These are phyloP conservation scores for Yamadazyma sp. DNA, from an alignment of 1,139 yeast species.

Conservation along the genomic window DNA sequence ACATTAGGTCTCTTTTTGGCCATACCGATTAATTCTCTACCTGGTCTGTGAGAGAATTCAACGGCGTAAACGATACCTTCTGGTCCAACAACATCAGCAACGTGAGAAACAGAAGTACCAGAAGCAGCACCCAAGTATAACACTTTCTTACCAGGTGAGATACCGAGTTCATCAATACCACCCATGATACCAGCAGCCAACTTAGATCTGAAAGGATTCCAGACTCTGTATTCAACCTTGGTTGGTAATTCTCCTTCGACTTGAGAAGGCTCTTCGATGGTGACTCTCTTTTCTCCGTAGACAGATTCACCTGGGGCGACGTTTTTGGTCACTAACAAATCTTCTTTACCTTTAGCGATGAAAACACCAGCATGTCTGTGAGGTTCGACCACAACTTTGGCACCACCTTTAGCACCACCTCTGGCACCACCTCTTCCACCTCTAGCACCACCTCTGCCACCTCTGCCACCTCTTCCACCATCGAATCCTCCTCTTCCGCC, in stretches of 20 bases:
- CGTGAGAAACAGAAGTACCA: conserved; percentile 98
- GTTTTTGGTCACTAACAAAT: conserved; percentile 94
- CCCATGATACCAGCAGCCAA: conserved; percentile 99
- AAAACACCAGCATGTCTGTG: conserved; percentile 98
- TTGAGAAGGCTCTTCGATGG: conserved; percentile 87
- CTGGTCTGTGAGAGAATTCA: conserved; percentile 99
- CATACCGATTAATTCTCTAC: conserved; percentile 98
- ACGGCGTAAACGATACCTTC: conserved; percentile 98
- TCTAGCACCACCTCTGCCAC: conserved; percentile 53
- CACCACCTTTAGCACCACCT: conserved; percentile 82
- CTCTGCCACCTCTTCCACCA: conserved; percentile 44
- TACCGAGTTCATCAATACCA: conserved; percentile 96
- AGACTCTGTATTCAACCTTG: conserved; percentile 97
- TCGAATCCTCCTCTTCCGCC: conserved; percentile 33
- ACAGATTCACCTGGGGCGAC: conserved; percentile 97
- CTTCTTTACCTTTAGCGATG: conserved; percentile 99
- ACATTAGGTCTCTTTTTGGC: conserved; percentile 99
- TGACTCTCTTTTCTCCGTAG: conserved; percentile 95
- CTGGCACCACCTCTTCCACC: conserved; percentile 75
- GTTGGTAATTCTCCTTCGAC: conserved; percentile 90
- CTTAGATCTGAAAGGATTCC: conserved; percentile 99
- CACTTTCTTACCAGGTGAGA: conserved; percentile 97
- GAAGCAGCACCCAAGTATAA: conserved; percentile 98
- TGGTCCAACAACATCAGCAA: conserved; percentile 97
- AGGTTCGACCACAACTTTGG: conserved; percentile 95